Evolutionary conservation across 345 rosid species (phyloP).

Genomic region (Murraya paniculata): DNA sequence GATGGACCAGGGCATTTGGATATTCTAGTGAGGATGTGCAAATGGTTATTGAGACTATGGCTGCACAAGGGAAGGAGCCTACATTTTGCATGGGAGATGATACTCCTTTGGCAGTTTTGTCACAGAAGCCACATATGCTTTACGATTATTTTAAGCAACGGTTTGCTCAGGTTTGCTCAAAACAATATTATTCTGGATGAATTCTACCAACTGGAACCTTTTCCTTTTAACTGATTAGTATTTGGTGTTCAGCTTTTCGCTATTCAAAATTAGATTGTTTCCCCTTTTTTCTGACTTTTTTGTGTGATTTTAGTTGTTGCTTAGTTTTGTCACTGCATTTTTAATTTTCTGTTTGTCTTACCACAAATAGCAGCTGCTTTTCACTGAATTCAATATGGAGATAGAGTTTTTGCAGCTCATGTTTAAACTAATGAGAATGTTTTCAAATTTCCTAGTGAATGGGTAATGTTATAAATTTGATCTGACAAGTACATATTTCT

Average conservation of each 20-base stretch:
- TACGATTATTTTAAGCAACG: conserved; percentile 98
- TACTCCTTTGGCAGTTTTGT: conserved; percentile 80
- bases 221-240: background rate
- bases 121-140: conserved; percentile 89
- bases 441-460: background rate
- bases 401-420: background rate
- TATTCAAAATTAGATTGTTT: background rate
- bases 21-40: conserved; percentile 99
- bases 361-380: background rate
- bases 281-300: background rate
- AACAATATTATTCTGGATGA: background rate
- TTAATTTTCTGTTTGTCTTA: background rate
- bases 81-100: conserved; percentile 99
- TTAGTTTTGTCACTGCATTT: background rate
- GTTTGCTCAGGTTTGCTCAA: conserved; percentile 82
- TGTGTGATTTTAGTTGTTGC: background rate
- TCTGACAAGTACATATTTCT: background rate
- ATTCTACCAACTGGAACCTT: background rate
- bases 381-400: background rate
- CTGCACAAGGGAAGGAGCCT: conserved; percentile 96
- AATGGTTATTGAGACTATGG: conserved; percentile 97
- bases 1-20: conserved; percentile 77
- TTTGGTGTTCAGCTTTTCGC: background rate
- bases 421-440: background rate
- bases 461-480: background rate